These are phyloP conservation scores for Fusarium redolens DNA, from an alignment of 2,329 filamentous ascomycete genomes.

Conservation along the genomic window DNA sequence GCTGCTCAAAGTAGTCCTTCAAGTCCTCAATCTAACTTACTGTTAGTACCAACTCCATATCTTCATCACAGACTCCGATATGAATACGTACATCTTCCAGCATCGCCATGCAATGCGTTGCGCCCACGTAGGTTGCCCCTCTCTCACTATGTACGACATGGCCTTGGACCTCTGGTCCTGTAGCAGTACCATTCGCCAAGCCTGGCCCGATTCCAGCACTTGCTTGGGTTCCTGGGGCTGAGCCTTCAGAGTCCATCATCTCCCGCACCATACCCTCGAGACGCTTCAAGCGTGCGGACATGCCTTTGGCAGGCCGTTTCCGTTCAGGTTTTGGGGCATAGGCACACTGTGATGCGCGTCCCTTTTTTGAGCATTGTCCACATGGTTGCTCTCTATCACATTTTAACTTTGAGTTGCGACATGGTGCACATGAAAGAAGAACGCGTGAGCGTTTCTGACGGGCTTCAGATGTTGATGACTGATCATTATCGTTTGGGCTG, in stretches of 20 bases:
- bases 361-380: constrained; percentile 63
- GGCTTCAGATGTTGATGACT: constrained; percentile 33
- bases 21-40: constrained; percentile 65
- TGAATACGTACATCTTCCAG: constrained; percentile 64
- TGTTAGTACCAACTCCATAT: constrained; percentile 5
- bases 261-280: constrained; percentile 69
- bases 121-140: constrained; percentile 65
- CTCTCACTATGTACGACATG: constrained; percentile 58
- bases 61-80: neutral
- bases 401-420: constrained; percentile 66
- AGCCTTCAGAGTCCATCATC: constrained; percentile 60
- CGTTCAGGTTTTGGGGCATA: constrained; percentile 61
- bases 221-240: neutral
- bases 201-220: neutral
- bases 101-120: constrained; percentile 70
- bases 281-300: constrained; percentile 65
- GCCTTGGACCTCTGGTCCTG: constrained; percentile 47
- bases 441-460: constrained; percentile 60
- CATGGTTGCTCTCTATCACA: constrained; percentile 66
- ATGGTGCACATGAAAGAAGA: constrained; percentile 64
- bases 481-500: constrained; percentile 36
- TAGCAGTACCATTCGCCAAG: constrained; percentile 13
- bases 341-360: constrained; percentile 56
- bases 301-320: constrained; percentile 57
- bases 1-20: constrained; percentile 67